These are phyloP conservation scores for Naganishia albida DNA, from an alignment of 1,284 basidiomycete genomes.

Conservation along the genomic window DNA sequence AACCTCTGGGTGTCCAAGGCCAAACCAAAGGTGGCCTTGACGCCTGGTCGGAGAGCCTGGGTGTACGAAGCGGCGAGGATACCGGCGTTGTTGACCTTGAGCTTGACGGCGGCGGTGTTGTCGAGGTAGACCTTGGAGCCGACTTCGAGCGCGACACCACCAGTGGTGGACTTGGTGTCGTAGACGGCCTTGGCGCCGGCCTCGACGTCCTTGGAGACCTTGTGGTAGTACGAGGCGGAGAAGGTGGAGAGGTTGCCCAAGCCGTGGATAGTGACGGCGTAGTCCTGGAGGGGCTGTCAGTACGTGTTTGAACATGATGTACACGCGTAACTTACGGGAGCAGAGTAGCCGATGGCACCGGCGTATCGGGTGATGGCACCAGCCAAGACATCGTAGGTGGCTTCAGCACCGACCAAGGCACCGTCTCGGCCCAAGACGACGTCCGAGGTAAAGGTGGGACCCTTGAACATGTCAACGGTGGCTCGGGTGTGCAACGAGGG, in stretches of 20 bases:
- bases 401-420: conserved; percentile 95
- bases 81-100: conserved; percentile 98
- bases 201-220: conserved; percentile 73
- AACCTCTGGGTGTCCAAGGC: conserved; percentile 86
- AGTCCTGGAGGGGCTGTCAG: conserved; percentile 48
- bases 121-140: conserved; percentile 86
- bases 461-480: conserved; percentile 93
- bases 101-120: conserved; percentile 88
- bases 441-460: conserved; percentile 95
- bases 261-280: conserved; percentile 92
- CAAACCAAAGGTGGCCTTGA: conserved; percentile 90
- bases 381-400: conserved; percentile 92
- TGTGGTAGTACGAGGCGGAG: conserved; percentile 96
- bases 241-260: conserved; percentile 93
- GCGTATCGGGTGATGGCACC: conserved; percentile 92
- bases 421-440: conserved; percentile 94
- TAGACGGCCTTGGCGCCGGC: conserved; percentile 97
- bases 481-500: conserved; percentile 92
- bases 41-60: conserved; percentile 87
- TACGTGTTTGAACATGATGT: neutral
- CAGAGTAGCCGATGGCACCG: conserved; percentile 88
- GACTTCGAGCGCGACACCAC: conserved; percentile 89
- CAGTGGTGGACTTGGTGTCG: conserved; percentile 86
- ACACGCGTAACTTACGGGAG: conserved; percentile 60
- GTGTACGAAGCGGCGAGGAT: conserved; percentile 88